These are phyloP conservation scores for Poa annua DNA, from an alignment of 176 grass and related monocot species.

Conservation along the genomic window DNA sequence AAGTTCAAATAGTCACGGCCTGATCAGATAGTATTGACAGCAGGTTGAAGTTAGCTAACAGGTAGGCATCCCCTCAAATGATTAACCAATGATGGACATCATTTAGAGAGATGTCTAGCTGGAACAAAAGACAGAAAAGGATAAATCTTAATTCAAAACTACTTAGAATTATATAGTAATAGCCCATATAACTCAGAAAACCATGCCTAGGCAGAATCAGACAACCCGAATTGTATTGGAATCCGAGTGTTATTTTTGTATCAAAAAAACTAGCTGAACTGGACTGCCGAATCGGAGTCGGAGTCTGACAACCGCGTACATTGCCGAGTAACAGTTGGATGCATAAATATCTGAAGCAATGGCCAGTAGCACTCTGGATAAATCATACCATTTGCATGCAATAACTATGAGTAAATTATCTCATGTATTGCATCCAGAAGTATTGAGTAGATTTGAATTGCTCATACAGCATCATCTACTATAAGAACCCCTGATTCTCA, in stretches of 20 bases:
- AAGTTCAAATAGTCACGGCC: conserved; percentile 4
- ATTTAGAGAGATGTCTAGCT: background rate
- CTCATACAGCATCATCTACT: background rate
- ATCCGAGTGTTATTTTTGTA: background rate
- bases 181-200: background rate
- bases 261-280: background rate
- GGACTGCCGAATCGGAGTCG: background rate
- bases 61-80: conserved; percentile 1
- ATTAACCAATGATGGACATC: background rate
- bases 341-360: background rate
- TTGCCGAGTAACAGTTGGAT: background rate
- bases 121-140: conserved; percentile 9
- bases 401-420: background rate
- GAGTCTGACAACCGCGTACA: background rate
- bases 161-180: background rate
- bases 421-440: background rate
- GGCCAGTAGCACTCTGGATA: background rate
- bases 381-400: background rate
- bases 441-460: background rate
- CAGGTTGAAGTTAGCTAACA: conserved; percentile 3
- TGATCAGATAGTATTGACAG: background rate
- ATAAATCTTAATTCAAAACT: conserved; percentile 6
- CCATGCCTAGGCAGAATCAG: background rate
- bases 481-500: background rate
- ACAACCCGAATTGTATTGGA: background rate